Base-by-base conservation (phyloP, 805 yeast species). In the Kodamaea jinghongensis region DNA sequence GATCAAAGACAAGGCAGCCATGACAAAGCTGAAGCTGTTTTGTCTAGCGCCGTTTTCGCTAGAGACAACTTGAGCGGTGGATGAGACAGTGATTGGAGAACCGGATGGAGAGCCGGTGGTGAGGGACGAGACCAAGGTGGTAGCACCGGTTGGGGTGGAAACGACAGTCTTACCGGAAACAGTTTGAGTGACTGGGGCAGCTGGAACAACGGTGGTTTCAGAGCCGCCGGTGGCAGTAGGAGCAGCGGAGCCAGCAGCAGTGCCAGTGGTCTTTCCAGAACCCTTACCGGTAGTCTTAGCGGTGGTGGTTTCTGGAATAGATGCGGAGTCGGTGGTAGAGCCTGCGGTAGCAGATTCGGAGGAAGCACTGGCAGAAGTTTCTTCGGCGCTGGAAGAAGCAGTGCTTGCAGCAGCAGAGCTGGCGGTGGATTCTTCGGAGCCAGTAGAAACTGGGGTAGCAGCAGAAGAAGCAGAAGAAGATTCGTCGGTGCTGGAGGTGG, bases 401-500 rank as follows among this genome's bases (percentile, higher is more conserved):
- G 28, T 12, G 1, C 22, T n/a, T 16, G 20, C 16, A 20, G 41
- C 10, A 15, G 44, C n/a, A 10, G 31, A 14, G 17, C n/a, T 6
- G 17, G 33, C 26, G n/a, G 30, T 15, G 14, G 34, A 12, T 17
- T 22, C 28, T 4, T n/a, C n/a, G n/a, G n/a, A n/a, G n/a, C n/a
- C n/a, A n/a, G 7, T 16, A 6, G 28, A 28, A 13, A 6, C 33
- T 12, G 29, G 6, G 10, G 34, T 3, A 10, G 39, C 20, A 22
- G 25, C 17, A 12, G 22, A 4, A 12, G 33, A 16, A 22, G 39
- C 11, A 8, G 33, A 13, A 8, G 39, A 17, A 9, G 47, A 39
- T 4, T 57, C 39, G 6, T 61, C 40, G 6, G 54, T 36, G 25
- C 37, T 28, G 6, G 51, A 52, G 15, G 48, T 40, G 5, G 59